Conservation (phyloP, 2,329 filamentous ascomycete species). For the Fusarium devonianum region DNA sequence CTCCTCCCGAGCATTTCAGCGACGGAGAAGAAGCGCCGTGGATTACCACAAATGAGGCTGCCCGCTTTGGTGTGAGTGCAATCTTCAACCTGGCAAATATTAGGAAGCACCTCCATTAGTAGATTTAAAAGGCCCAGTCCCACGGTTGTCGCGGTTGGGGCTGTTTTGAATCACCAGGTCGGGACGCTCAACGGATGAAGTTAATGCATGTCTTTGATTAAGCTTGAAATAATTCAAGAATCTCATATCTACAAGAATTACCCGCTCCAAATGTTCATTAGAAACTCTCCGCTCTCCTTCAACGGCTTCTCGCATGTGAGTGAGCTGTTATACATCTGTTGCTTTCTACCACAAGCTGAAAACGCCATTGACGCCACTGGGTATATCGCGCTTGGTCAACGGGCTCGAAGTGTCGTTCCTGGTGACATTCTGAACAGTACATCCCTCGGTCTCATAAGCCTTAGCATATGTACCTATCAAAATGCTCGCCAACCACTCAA, state of each 20-base stretch:
- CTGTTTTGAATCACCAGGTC: no score
- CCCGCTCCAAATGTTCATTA: no score
- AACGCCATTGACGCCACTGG: slow-evolving; percentile 2
- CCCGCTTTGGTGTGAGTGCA: slow-evolving; percentile 21
- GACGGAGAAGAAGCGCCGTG: slow-evolving; percentile 21
- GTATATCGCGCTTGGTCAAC: slow-evolving; percentile 13
- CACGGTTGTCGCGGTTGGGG: no score
- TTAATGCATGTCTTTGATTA: no score
- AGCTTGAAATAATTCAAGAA: no score
- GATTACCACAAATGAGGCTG: slow-evolving; percentile 24
- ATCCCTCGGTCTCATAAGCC: slow-evolving; percentile 24
- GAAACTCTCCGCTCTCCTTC: no score
- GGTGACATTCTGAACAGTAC: slow-evolving; percentile 34
- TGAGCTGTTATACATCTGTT: no score
- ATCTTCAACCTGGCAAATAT: slow-evolving; percentile 29
- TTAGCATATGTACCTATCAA: slow-evolving; percentile 20
- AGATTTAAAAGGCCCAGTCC: no score
- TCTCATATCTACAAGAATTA: no score
- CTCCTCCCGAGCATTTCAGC: slow-evolving; percentile 21
- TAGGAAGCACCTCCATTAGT: slow-evolving; percentile 17
- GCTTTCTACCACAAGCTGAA: slow-evolving; percentile 31
- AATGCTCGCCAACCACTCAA: slow-evolving; percentile 26
- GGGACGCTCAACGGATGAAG: no score
- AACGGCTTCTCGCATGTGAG: no score
- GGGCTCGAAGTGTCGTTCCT: slow-evolving; percentile 21